A percentile compares a stretch with the other conserved stretches of the same genome.
Conservation (phyloP, 2,329 filamentous ascomycete species). For the Alternaria consortialis region DNA sequence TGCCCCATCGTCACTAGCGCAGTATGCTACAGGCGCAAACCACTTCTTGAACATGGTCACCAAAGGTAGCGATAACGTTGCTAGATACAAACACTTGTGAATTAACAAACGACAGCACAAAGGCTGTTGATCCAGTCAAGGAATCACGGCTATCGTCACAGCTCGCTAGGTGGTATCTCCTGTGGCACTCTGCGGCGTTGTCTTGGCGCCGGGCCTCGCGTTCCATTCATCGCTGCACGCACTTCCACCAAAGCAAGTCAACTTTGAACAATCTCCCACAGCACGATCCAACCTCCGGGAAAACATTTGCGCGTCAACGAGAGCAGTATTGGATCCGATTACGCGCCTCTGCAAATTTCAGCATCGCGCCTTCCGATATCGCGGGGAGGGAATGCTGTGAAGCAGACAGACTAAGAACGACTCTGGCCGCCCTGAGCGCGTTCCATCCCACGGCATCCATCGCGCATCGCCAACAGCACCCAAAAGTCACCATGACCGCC, state of each 20-base stretch:
- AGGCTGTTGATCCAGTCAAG: neutral
- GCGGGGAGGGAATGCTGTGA: constrained; percentile 23
- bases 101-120: neutral
- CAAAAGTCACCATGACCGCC: constrained; percentile 45
- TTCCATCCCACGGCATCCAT: constrained; percentile 43
- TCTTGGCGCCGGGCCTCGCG: constrained; percentile 35
- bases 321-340: neutral
- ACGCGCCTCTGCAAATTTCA: constrained; percentile 3
- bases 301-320: constrained; percentile 24
- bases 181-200: constrained; percentile 25
- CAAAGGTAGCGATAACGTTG: neutral
- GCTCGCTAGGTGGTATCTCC: neutral
- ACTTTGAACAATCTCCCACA: constrained; percentile 27
- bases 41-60: constrained; percentile 1
- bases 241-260: constrained; percentile 30
- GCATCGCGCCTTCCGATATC: constrained; percentile 2
- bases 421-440: constrained; percentile 45
- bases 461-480: constrained; percentile 44
- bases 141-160: neutral
- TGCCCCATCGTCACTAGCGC: constrained; percentile 21
- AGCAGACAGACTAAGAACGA: constrained; percentile 27
- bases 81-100: neutral
- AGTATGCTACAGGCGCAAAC: constrained; percentile 7
- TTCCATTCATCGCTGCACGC: constrained; percentile 37
- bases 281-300: constrained; percentile 20